Percentiles rank a stretch among this genome's conserved stretches.
Conservation (phyloP, 306 rosid genomes). For the Argentina anserina region DNA sequence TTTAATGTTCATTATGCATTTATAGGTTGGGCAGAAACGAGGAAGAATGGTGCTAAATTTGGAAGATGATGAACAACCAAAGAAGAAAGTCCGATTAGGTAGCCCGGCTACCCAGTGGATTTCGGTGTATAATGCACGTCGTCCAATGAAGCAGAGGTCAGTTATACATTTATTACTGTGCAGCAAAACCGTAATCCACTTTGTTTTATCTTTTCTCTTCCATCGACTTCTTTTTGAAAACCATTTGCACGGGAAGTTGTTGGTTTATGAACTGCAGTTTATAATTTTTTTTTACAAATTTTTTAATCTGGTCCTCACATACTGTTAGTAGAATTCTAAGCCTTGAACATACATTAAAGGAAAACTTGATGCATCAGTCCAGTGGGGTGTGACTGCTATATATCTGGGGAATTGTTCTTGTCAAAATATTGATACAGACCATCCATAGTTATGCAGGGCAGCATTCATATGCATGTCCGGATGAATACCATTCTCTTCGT, state of each 20-base stretch:
- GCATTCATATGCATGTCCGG: neutral
- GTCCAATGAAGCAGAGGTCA: slow-evolving; percentile 96
- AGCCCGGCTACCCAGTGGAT: slow-evolving; percentile 96
- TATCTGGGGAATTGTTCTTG: neutral
- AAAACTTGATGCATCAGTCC: neutral
- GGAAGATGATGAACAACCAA: slow-evolving; percentile 93
- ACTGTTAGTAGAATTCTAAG: neutral
- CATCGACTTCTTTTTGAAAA: neutral
- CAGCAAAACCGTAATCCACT: neutral
- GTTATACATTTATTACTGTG: slow-evolving; percentile 15
- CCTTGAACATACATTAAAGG: neutral
- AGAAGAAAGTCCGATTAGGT: slow-evolving; percentile 88
- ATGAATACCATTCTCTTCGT: neutral
- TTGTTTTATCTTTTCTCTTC: neutral
- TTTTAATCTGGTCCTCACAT: neutral
- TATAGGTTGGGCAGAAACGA: slow-evolving; percentile 87
- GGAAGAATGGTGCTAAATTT: slow-evolving; percentile 70
- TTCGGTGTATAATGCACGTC: slow-evolving; percentile 89
- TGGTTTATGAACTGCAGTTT: neutral
- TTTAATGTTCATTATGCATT: slow-evolving; percentile 12
- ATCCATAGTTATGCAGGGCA: neutral
- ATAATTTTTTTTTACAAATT: neutral
- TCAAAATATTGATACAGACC: neutral
- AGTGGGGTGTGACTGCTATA: neutral
- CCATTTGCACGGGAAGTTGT: neutral